These are phyloP conservation scores for Kodamaea ohmeri DNA, from an alignment of 1,139 yeast species.

Conservation along the genomic window DNA sequence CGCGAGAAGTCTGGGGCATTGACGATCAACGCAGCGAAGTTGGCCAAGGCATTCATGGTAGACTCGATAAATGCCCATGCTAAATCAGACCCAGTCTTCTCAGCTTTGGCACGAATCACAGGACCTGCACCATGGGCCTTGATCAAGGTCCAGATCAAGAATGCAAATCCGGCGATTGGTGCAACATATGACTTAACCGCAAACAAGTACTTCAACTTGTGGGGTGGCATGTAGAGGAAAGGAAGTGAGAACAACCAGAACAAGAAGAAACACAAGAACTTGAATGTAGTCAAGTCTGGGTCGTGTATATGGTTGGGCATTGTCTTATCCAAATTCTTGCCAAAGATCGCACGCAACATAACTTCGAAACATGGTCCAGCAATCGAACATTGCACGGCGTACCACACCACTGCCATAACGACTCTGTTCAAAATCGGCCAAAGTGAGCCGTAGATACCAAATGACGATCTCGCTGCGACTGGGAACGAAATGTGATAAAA, in stretches of 20 bases:
- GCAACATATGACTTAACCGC: constrained; percentile 73
- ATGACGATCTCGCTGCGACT: constrained; percentile 66
- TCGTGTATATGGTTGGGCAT: constrained; percentile 52
- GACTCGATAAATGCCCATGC: constrained; percentile 83
- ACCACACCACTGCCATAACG: constrained; percentile 83
- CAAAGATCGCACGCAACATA: constrained; percentile 67
- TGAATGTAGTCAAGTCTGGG: constrained; percentile 62
- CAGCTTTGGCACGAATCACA: constrained; percentile 51
- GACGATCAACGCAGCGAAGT: constrained; percentile 81
- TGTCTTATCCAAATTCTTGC: constrained; percentile 48
- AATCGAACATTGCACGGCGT: constrained; percentile 76
- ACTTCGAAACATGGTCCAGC: constrained; percentile 81
- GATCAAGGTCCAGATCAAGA: constrained; percentile 75
- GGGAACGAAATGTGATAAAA: constrained; percentile 78
- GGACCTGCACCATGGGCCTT: constrained; percentile 76
- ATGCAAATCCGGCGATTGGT: constrained; percentile 78
- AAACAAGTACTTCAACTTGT: constrained; percentile 74
- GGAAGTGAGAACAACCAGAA: constrained; percentile 79
- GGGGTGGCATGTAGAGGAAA: constrained; percentile 78
- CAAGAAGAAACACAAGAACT: constrained; percentile 69
- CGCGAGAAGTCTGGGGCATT: constrained; percentile 91
- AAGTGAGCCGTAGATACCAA: constrained; percentile 74
- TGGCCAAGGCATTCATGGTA: constrained; percentile 77
- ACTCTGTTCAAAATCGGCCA: constrained; percentile 83
- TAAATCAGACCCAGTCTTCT: constrained; percentile 54